These are phyloP conservation scores for Russula sp. DNA, from an alignment of 768 basidiomycete species.

Conservation along the genomic window DNA sequence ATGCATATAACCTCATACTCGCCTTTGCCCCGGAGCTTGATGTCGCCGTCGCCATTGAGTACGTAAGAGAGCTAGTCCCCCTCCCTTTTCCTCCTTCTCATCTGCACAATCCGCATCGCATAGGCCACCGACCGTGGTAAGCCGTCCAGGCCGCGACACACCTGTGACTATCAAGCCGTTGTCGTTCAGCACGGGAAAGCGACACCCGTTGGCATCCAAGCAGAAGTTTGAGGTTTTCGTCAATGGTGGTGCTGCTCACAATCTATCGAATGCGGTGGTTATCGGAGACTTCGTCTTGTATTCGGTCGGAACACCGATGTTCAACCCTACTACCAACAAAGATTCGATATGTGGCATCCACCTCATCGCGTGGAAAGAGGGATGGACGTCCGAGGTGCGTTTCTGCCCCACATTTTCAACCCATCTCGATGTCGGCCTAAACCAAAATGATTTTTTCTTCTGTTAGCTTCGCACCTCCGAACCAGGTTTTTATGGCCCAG, in stretches of 20 bases:
- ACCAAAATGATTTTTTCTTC: neutral
- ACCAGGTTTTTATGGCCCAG: constrained; percentile 17
- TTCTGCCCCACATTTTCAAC: neutral
- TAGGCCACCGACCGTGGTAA: constrained; percentile 5
- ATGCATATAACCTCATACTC: constrained; percentile 12
- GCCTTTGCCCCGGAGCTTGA: constrained; percentile 22
- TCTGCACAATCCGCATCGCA: neutral
- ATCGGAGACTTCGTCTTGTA: constrained; percentile 21
- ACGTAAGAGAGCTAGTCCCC: neutral
- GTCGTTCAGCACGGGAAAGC: constrained; percentile 14
- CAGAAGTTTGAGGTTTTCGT: constrained; percentile 8
- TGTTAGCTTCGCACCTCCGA: constrained; percentile 5
- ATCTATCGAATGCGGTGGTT: constrained; percentile 18
- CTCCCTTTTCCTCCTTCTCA: neutral
- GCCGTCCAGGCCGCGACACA: neutral
- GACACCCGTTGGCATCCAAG: constrained; percentile 13
- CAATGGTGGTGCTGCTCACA: constrained; percentile 14
- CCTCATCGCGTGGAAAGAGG: constrained; percentile 20
- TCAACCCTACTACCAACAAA: neutral
- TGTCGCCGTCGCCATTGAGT: constrained; percentile 19
- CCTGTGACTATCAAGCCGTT: constrained; percentile 9
- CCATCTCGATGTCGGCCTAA: neutral
- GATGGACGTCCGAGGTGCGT: constrained; percentile 19
- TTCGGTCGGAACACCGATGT: constrained; percentile 10
- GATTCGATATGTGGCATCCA: constrained; percentile 11